A percentile compares a stretch with the other conserved stretches of the same genome.
Conservation (phyloP, 2,329 filamentous ascomycete genomes). For the Gnomoniopsis smithogilvyi region DNA sequence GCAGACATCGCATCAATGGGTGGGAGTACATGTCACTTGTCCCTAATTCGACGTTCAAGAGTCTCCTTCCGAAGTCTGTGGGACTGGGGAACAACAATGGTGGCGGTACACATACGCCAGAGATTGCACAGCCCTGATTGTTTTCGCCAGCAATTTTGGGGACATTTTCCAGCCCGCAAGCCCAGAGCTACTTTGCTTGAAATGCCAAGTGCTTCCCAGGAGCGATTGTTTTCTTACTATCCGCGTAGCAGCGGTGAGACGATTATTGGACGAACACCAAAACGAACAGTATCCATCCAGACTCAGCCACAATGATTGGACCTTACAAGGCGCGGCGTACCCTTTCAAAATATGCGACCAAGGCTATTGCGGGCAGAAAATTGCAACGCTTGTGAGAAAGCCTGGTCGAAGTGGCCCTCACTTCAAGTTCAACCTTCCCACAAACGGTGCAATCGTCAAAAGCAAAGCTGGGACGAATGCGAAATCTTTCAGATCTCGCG, state of each 20-base stretch:
- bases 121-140: neutral
- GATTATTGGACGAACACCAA: neutral
- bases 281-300: neutral
- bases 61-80: neutral
- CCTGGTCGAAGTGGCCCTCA: neutral
- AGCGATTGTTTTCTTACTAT: neutral
- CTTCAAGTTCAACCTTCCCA: neutral
- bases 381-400: neutral
- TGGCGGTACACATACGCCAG: neutral
- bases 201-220: neutral
- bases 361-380: neutral
- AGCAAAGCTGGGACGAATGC: too few species aligned
- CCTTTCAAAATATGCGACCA: neutral
- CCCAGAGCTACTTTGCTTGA: neutral
- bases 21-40: neutral
- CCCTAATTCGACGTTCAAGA: neutral
- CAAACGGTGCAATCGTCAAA: neutral
- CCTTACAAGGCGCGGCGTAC: neutral
- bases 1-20: neutral
- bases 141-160: neutral
- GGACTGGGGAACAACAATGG: neutral
- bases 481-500: too few species aligned
- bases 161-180: neutral
- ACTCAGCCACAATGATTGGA: neutral
- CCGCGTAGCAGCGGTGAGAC: neutral